These are phyloP conservation scores for Claviceps digitariae DNA, from an alignment of 2,329 filamentous ascomycete species.

Conservation along the genomic window DNA sequence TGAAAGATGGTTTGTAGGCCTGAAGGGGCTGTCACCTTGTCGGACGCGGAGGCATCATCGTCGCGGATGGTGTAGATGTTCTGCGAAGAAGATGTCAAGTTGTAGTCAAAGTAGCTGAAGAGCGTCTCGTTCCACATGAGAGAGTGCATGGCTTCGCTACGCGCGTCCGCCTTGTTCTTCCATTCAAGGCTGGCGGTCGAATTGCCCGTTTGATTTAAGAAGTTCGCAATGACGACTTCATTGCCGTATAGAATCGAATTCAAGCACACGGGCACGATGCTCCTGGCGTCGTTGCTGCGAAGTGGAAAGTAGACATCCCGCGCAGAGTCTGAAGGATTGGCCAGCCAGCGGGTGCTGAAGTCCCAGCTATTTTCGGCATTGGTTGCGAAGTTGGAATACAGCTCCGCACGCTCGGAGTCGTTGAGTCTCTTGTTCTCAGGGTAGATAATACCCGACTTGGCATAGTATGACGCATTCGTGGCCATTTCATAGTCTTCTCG, in stretches of 20 bases:
- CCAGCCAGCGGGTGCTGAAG: conserved; percentile 46
- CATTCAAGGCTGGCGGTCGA: conserved; percentile 34
- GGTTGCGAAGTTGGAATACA: conserved; percentile 50
- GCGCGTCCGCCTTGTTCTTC: conserved; percentile 32
- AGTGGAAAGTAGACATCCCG: conserved; percentile 51
- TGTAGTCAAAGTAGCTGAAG: conserved; percentile 56
- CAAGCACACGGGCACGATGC: conserved; percentile 49
- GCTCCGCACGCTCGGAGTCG: conserved; percentile 32
- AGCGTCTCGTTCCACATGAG: conserved; percentile 52
- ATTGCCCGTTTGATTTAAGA: conserved; percentile 39
- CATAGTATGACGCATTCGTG: conserved; percentile 51
- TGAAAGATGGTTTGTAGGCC: conserved; percentile 45
- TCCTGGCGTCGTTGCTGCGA: conserved; percentile 44
- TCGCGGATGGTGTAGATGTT: conserved; percentile 40
- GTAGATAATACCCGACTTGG: conserved; percentile 43
- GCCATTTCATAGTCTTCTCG: conserved; percentile 51
- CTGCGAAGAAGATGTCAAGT: conserved; percentile 43
- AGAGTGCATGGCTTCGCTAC: conserved; percentile 48
- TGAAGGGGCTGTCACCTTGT: conserved; percentile 30
- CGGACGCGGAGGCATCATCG: conserved; percentile 20
- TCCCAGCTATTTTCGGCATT: conserved; percentile 57
- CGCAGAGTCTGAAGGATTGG: conserved; percentile 42
- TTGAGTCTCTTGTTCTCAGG: conserved; percentile 36
- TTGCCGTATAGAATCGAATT: conserved; percentile 57
- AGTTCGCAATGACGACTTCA: conserved; percentile 43